These are phyloP conservation scores for Tarenaya hassleriana DNA, from an alignment of 345 rosid species.

Conservation along the genomic window DNA sequence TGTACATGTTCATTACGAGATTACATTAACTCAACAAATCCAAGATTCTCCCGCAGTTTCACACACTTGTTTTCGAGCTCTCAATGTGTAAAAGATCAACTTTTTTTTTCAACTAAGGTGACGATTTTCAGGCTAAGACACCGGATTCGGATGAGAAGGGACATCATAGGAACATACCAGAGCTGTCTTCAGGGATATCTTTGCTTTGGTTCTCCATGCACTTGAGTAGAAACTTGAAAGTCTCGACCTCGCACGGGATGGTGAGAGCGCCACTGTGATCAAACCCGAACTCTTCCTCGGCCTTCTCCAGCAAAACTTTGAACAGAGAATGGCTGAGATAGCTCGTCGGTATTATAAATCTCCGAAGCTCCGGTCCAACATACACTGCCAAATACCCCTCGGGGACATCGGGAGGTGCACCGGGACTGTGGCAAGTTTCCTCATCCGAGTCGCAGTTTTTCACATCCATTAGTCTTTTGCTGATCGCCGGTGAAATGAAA, in stretches of 20 bases:
- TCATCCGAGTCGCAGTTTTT: constrained; percentile 70
- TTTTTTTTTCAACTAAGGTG: too few species aligned
- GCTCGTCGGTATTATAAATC: constrained; percentile 85
- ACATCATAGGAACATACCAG: constrained; percentile 21
- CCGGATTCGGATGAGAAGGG: too few species aligned
- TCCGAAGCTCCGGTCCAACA: constrained; percentile 82
- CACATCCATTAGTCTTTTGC: constrained; percentile 43
- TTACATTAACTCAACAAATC: too few species aligned
- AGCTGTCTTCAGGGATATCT: constrained; percentile 32
- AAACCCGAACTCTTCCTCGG: constrained; percentile 90
- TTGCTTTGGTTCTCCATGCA: constrained; percentile 65
- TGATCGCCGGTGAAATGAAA: constrained; percentile 40
- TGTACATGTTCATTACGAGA: too few species aligned
- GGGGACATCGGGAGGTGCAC: constrained; percentile 73
- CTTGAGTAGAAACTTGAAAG: constrained; percentile 76
- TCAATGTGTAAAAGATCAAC: too few species aligned
- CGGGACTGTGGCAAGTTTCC: constrained; percentile 67
- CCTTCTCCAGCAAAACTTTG: constrained; percentile 79
- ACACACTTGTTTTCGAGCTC: too few species aligned
- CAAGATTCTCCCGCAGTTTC: too few species aligned
- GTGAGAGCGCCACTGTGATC: constrained; percentile 81
- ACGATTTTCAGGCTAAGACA: too few species aligned
- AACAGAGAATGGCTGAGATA: constrained; percentile 83
- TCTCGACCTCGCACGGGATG: constrained; percentile 93
- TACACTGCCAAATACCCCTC: constrained; percentile 88